phyloP scores from a whole-genome alignment of 73 alveolate species.

The Chromera velia region DNA sequence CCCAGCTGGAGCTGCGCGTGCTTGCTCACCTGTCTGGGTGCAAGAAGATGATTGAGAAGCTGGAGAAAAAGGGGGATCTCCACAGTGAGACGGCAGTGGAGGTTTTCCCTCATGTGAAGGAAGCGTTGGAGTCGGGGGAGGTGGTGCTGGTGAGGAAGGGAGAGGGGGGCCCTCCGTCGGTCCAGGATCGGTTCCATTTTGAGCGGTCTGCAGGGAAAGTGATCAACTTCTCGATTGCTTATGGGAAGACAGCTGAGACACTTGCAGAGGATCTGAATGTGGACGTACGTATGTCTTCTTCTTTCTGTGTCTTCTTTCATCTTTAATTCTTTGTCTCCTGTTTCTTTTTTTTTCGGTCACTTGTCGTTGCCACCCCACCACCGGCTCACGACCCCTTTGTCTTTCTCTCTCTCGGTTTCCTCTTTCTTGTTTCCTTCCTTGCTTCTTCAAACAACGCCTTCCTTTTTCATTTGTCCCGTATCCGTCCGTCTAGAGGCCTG shows the following conservation, averaged over 20 bases:
- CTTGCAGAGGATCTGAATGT: slow-evolving; percentile 60
- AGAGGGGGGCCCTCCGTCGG: not conserved
- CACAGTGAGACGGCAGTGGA: slow-evolving; percentile 52
- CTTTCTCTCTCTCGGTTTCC: too few relatives aligned
- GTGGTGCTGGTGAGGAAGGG: slow-evolving; percentile 30
- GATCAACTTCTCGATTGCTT: slow-evolving; percentile 79
- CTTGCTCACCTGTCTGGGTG: slow-evolving; percentile 82
- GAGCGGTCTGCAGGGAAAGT: not conserved
- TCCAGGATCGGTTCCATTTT: not conserved
- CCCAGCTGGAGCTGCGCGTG: slow-evolving; percentile 76
- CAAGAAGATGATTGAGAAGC: slow-evolving; percentile 72
- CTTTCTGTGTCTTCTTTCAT: too few relatives aligned
- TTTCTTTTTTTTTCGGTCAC: too few relatives aligned
- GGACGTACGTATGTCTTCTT: too few relatives aligned
- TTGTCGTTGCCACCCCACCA: too few relatives aligned
- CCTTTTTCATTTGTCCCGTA: too few relatives aligned
- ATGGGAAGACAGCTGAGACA: slow-evolving; percentile 80
- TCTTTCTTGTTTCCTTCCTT: too few relatives aligned
- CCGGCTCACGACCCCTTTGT: too few relatives aligned
- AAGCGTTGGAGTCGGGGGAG: slow-evolving; percentile 61
- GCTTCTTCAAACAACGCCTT: too few relatives aligned
- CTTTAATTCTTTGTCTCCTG: too few relatives aligned
- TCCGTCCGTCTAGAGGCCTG: too few relatives aligned
- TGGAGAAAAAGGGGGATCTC: slow-evolving; percentile 66
- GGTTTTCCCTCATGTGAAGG: slow-evolving; percentile 65